Base-by-base conservation (phyloP, 2,329 filamentous ascomycete genomes). In the Xylariaceae sp. region DNA sequence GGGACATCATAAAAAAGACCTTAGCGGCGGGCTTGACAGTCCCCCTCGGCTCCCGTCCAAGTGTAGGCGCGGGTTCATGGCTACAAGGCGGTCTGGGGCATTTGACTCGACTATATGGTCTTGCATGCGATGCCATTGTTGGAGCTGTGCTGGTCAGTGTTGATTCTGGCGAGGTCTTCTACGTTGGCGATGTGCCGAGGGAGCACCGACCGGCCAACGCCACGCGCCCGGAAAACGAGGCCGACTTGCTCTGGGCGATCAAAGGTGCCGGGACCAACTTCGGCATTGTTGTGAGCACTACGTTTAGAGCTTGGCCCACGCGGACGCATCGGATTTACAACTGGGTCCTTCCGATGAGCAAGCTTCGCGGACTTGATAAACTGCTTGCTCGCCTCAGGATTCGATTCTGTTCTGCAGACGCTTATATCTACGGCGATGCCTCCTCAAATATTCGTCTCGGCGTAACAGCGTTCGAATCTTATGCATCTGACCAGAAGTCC, bases 11-110 rank as follows among this genome's bases (percentile, higher is more conserved):
- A 63, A 64, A 67, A 17, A 73, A 75, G 55, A 66, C 80, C 44
- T 79, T 80, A 74, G 71, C 59, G 1, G 73, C 63, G 0, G 81
- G 78, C 1, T 0, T 87, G 56, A 82, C 80, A 57, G 78, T 88
- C 1, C 84, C 85, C 0, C 68, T 88, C 2, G 85, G 85, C 2
- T 68, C 82, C 30, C 81, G 85, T 4, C 85, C 85, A 62, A 87
- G 83, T 63, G 83, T 88, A 30, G 85, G 85, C 2, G 79, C 82
- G 0, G 85, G 85, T 0, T 64, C 84, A 11, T 87, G 83, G 82
- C 73, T 88, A 51, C 84, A 88, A 73, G 85, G 85, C 47, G 84
- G 85, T 55, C 84, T 88, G 53, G 84, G 84, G 1, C 83, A 86
- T 63, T 72, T 85, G n/a, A 66, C 79, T 42, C 75, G 84, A 59